Percentiles rank a stretch among this genome's conserved stretches.
These are phyloP conservation scores for Noccaea caerulescens DNA, from an alignment of 345 rosid genomes.

Conservation along the genomic window DNA sequence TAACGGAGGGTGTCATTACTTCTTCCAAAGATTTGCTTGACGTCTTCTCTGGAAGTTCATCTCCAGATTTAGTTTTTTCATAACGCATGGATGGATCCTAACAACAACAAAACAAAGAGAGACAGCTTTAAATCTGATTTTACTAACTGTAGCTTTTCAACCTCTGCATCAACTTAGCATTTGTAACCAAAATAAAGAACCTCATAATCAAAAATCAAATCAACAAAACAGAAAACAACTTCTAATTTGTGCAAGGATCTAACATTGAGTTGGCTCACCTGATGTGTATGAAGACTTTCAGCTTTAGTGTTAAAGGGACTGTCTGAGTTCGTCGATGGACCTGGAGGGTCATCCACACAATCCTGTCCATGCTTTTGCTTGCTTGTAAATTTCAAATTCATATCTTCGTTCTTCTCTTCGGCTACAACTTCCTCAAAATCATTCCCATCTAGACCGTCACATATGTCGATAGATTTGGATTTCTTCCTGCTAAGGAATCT, in stretches of 20 bases:
- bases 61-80: slow-evolving; percentile 54
- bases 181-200: background rate
- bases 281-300: slow-evolving; percentile 45
- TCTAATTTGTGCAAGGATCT: slow-evolving; percentile 7
- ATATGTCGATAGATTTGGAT: slow-evolving; percentile 33
- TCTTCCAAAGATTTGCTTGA: slow-evolving; percentile 64
- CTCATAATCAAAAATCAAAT: slow-evolving; percentile 16
- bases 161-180: slow-evolving; percentile 20
- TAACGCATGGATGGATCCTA: slow-evolving; percentile 64
- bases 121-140: slow-evolving; percentile 22
- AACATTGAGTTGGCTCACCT: slow-evolving; percentile 22
- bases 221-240: slow-evolving; percentile 11
- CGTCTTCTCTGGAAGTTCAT: slow-evolving; percentile 52
- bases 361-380: slow-evolving; percentile 29
- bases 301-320: slow-evolving; percentile 36
- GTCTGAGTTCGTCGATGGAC: slow-evolving; percentile 41
- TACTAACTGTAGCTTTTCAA: slow-evolving; percentile 21
- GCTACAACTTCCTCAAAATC: slow-evolving; percentile 40
- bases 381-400: slow-evolving; percentile 25
- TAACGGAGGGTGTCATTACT: slow-evolving; percentile 69
- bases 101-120: slow-evolving; percentile 9
- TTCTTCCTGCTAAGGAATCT: slow-evolving; percentile 49
- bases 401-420: slow-evolving; percentile 34
- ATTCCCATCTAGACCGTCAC: slow-evolving; percentile 40
- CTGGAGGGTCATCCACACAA: slow-evolving; percentile 37